These are phyloP conservation scores for Helotiales sp. DNA, from an alignment of 2,329 filamentous ascomycete genomes.

Conservation along the genomic window DNA sequence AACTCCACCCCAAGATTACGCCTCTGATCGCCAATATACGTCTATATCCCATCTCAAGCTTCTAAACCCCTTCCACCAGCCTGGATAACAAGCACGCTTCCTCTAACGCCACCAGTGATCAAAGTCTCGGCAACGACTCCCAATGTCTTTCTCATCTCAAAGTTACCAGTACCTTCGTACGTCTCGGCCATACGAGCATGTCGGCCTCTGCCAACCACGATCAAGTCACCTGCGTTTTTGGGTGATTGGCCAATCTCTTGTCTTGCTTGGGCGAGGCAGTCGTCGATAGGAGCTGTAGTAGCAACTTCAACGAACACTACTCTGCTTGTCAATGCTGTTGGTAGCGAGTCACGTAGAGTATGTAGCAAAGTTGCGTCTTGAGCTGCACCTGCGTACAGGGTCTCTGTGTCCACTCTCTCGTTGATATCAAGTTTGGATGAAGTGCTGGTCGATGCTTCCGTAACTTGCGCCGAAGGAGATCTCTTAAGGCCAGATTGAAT, in stretches of 20 bases:
- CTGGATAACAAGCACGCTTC: slow-evolving; percentile 71
- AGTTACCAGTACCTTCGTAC: slow-evolving; percentile 29
- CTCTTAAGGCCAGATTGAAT: slow-evolving; percentile 22
- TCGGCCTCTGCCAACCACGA: slow-evolving; percentile 59
- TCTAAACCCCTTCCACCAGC: slow-evolving; percentile 40
- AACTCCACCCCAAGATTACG: neutral
- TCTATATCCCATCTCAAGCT: neutral
- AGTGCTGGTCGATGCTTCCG: neutral
- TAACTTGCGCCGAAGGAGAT: slow-evolving; percentile 12
- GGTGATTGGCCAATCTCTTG: slow-evolving; percentile 59
- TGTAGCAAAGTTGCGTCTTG: slow-evolving; percentile 52
- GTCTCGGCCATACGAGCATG: slow-evolving; percentile 24
- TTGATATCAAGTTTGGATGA: slow-evolving; percentile 20
- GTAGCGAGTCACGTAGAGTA: slow-evolving; percentile 55
- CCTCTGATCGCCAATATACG: neutral
- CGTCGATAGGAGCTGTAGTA: slow-evolving; percentile 41
- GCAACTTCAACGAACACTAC: slow-evolving; percentile 58
- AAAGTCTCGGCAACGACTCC: slow-evolving; percentile 61
- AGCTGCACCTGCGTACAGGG: slow-evolving; percentile 25
- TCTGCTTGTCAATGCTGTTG: slow-evolving; percentile 48
- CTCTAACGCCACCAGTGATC: slow-evolving; percentile 58
- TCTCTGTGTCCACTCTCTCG: slow-evolving; percentile 26
- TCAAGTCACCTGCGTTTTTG: slow-evolving; percentile 68
- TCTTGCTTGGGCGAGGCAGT: slow-evolving; percentile 51
- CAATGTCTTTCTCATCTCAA: slow-evolving; percentile 51